Evolutionary conservation across 2,329 filamentous ascomycete genomes (phyloP).

Genomic region (Calonectria hongkongensis): DNA sequence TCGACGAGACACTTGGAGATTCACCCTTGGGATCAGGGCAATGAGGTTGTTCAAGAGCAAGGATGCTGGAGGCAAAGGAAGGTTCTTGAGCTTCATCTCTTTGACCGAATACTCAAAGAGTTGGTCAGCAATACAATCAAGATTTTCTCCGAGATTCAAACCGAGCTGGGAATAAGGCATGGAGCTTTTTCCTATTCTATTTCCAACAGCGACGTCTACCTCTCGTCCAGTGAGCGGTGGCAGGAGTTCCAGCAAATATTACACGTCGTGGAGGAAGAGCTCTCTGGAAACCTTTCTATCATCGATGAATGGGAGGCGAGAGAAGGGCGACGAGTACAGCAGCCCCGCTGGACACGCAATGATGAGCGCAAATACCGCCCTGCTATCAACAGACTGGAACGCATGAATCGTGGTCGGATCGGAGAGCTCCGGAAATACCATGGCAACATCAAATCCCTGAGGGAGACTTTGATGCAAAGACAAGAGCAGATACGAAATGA

Average conservation of each 20-base stretch:
- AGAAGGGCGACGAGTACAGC: not conserved
- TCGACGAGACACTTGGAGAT: not conserved
- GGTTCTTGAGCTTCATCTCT: not conserved
- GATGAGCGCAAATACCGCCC: slow-evolving; percentile 11
- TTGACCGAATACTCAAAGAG: not conserved
- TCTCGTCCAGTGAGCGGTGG: not conserved
- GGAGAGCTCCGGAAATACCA: not conserved
- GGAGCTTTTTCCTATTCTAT: not conserved
- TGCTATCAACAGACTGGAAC: not conserved
- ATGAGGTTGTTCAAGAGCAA: not conserved
- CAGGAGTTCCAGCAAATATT: slow-evolving; percentile 11
- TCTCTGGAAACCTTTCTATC: not conserved
- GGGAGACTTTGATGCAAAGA: not conserved
- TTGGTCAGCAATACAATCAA: not conserved
- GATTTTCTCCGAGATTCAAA: not conserved
- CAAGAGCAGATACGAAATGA: slow-evolving; percentile 8
- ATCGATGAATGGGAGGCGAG: not conserved
- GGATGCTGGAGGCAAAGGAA: not conserved
- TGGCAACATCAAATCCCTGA: not conserved
- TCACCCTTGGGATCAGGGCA: not conserved
- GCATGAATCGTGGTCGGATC: not conserved
- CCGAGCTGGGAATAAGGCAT: not conserved
- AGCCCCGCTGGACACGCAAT: slow-evolving; percentile 10
- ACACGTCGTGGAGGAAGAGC: slow-evolving; percentile 1
- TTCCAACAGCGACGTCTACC: not conserved